Conservation (phyloP, 768 basidiomycete genomes). For the Serendipita indica region DNA sequence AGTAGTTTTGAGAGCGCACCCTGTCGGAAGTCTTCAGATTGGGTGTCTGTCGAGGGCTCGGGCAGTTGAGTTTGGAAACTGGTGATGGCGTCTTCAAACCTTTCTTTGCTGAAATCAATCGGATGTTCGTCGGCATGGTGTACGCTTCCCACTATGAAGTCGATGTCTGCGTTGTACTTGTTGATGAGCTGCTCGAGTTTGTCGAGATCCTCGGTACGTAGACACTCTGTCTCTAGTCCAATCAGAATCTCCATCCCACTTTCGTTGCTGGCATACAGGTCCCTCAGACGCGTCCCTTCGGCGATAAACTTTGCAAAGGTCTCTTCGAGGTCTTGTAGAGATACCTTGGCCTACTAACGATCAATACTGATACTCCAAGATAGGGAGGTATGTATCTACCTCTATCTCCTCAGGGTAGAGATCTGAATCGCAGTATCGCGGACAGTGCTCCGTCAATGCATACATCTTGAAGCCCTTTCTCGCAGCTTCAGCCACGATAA, state of each 20-base stretch:
- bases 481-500: constrained; percentile 71
- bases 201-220: constrained; percentile 51
- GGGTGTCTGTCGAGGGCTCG: constrained; percentile 17
- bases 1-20: constrained; percentile 17
- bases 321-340: constrained; percentile 33
- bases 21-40: constrained; percentile 24
- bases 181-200: constrained; percentile 39
- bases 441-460: constrained; percentile 86
- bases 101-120: constrained; percentile 78
- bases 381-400: constrained; percentile 11
- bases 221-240: constrained; percentile 87
- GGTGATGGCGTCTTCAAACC: constrained; percentile 47
- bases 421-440: constrained; percentile 66
- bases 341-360: constrained; percentile 36
- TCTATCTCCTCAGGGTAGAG: constrained; percentile 93
- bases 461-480: constrained; percentile 62
- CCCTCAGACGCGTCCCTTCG: constrained; percentile 68
- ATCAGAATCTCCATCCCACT: constrained; percentile 54
- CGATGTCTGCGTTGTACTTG: constrained; percentile 37
- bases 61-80: constrained; percentile 22
- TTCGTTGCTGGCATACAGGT: constrained; percentile 35
- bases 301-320: constrained; percentile 63
- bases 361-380: constrained; percentile 15
- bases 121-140: constrained; percentile 82
- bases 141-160: constrained; percentile 84